Conservation (phyloP, 2,329 filamentous ascomycete species). For the Pseudonectria foliicola region DNA sequence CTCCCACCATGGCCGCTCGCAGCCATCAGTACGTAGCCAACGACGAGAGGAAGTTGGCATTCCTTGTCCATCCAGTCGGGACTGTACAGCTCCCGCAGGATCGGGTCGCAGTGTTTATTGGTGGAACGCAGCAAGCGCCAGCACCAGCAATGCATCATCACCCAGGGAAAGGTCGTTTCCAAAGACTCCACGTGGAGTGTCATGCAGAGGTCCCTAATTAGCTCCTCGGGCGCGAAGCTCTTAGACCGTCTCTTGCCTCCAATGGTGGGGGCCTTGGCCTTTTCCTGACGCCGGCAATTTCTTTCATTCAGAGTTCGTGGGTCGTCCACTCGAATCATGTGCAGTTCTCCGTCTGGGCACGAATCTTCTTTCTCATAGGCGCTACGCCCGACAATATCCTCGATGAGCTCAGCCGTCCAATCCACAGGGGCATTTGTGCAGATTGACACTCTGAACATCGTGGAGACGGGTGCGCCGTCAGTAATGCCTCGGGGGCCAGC, state of each 20-base stretch:
- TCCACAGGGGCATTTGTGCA: conserved; percentile 14
- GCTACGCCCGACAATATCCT: conserved; percentile 27
- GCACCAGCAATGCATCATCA: conserved; percentile 32
- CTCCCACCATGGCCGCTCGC: too few relatives aligned
- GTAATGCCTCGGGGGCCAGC: conserved; percentile 22
- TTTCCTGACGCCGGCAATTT: not conserved
- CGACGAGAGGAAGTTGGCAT: conserved; percentile 32
- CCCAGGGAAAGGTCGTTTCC: conserved; percentile 34
- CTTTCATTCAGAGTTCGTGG: conserved; percentile 8
- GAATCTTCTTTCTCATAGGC: conserved; percentile 16
- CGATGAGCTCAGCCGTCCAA: conserved; percentile 28
- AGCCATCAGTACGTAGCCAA: conserved; percentile 32
- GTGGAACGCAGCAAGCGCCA: conserved; percentile 32
- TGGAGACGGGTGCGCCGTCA: conserved; percentile 23
- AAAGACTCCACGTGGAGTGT: conserved; percentile 30
- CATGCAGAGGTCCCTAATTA: conserved; percentile 25
- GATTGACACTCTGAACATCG: conserved; percentile 32
- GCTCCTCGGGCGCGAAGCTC: conserved; percentile 13
- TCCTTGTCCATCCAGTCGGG: conserved; percentile 31
- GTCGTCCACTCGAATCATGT: conserved; percentile 12
- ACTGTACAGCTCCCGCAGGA: conserved; percentile 26
- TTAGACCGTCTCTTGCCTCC: not conserved
- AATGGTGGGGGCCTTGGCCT: not conserved
- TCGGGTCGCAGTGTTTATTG: conserved; percentile 21
- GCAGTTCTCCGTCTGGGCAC: conserved; percentile 9